Conservation (phyloP, 176 grass and related monocot species). For the Guadua angustifolia region DNA sequence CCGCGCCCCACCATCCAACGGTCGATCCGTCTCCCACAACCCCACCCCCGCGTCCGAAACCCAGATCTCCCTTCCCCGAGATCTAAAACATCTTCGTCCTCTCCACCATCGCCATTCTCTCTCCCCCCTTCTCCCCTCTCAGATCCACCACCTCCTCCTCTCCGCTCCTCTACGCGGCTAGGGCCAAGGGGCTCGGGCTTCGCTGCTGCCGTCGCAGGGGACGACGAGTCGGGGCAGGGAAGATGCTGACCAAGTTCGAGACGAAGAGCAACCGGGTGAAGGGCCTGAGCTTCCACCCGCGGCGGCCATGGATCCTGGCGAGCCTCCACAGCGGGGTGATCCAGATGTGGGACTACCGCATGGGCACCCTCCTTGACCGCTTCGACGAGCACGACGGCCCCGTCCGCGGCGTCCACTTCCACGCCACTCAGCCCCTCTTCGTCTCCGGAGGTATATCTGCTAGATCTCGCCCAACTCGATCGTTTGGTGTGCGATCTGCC, state of each 20-base stretch:
- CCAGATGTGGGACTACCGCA: constrained; percentile 99
- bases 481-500: not conserved
- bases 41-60: not conserved
- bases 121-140: not conserved
- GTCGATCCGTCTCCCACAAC: not conserved
- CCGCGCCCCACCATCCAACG: not conserved
- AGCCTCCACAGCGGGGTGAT: constrained; percentile 99
- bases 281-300: constrained; percentile 94
- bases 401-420: constrained; percentile 96
- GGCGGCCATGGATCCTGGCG: constrained; percentile 94
- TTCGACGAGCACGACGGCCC: constrained; percentile 99
- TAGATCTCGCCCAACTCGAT: constrained; percentile 18
- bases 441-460: constrained; percentile 83
- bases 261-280: constrained; percentile 99
- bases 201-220: constrained; percentile 23
- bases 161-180: constrained; percentile 35
- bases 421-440: constrained; percentile 96
- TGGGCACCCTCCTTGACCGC: constrained; percentile 97
- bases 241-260: constrained; percentile 99
- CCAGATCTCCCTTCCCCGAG: constrained; percentile 26
- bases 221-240: constrained; percentile 11
- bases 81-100: constrained; percentile 27
- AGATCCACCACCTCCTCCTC: constrained; percentile 46
- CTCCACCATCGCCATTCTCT: not conserved
- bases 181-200: constrained; percentile 32